Evolutionary conservation across 2,329 filamentous ascomycete genomes (phyloP), one percentile per base, ranked within the genome.

Genomic region (Fusarium sp.): DNA sequence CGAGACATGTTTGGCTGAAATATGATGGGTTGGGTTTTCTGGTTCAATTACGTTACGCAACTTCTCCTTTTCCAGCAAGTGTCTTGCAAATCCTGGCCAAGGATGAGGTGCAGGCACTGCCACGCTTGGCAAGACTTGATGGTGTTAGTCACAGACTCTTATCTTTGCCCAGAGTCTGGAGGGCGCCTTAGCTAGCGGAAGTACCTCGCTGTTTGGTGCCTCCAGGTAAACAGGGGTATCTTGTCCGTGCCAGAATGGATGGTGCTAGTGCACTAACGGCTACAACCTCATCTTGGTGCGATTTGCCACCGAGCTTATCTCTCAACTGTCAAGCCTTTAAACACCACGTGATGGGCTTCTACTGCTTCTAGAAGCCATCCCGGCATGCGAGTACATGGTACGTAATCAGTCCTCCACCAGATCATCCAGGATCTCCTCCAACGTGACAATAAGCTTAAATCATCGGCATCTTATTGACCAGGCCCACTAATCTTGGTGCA

Each of bases 401-500:
- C 70, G 70, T 72, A 72, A 72, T 53, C 43, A 53, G 20, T 36
- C 59, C 47, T 71, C 62, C 57, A 54, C 65, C 23, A 54, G 50
- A 58, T 58, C 37, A 45, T 29, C 47, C 65, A 43, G 58, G 67
- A 60, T 69, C 70, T 64, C 58, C 52, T 56, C 35, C 51, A 66
- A 68, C 57, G 46, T 60, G 49, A 71, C 58, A 72, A 72, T 72
- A 72, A 72, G 70, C 70, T 72, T 72, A 72, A 72, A 72, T 73
- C 63, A 55, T 70, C 70, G 52, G 61, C 68, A 59, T 65, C 56
- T 57, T 33, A 18, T 49, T 59, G 46, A 46, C n/a, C 6, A 25
- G 66, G 27, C 49, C 66, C 68, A 72, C 70, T 54, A 56, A 39
- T 47, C 45, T 36, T 55, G 23, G 58, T 45, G 8, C 42, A 45